Evolutionary conservation across 805 yeast genomes (phyloP).

Genomic region (Saturnispora besseyi): DNA sequence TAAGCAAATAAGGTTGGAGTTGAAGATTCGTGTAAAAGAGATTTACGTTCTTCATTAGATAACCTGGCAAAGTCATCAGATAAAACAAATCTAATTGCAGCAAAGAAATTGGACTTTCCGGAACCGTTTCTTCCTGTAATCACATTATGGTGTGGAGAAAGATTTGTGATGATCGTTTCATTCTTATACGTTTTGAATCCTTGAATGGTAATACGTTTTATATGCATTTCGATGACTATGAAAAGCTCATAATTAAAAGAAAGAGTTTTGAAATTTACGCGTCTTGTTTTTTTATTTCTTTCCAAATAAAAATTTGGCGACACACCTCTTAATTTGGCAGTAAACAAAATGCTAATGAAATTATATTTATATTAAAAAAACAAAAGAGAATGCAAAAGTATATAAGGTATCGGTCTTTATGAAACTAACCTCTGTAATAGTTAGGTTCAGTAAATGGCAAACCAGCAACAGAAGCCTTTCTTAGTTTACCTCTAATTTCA

Average conservation of each 20-base stretch:
- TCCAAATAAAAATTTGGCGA: background rate
- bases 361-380: background rate
- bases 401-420: background rate
- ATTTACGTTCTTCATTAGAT: conserved; percentile 77
- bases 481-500: conserved; percentile 74
- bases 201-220: conserved; percentile 53
- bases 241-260: background rate
- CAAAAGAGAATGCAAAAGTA: background rate
- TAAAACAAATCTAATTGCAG: conserved; percentile 86
- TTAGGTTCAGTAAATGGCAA: conserved; percentile 77
- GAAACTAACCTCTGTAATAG: conserved; percentile 42
- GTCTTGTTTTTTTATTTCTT: background rate
- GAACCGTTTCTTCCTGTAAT: conserved; percentile 93
- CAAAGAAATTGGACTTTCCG: conserved; percentile 91
- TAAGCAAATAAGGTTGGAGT: conserved; percentile 87
- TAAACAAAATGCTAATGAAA: background rate
- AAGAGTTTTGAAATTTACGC: background rate
- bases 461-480: conserved; percentile 67
- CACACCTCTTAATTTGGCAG: background rate
- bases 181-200: conserved; percentile 92
- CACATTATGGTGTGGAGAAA: conserved; percentile 79
- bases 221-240: conserved; percentile 9
- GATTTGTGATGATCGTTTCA: conserved; percentile 63
- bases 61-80: conserved; percentile 84
- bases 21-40: conserved; percentile 82